These are phyloP conservation scores for Aspergillus persii DNA, from an alignment of 2,329 filamentous ascomycete species.

Conservation along the genomic window DNA sequence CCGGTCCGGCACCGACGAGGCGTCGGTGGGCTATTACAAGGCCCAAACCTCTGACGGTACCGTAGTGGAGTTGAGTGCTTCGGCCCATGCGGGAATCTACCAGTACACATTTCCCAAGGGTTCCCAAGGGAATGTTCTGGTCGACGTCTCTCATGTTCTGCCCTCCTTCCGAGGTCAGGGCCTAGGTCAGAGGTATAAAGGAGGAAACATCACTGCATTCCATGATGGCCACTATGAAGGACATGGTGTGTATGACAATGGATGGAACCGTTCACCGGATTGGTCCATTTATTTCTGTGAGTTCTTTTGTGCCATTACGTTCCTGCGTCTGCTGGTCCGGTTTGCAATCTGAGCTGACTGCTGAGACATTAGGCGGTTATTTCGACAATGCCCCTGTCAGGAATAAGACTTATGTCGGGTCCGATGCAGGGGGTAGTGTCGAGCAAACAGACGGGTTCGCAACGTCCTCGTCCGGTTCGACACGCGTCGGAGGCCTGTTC, in stretches of 20 bases:
- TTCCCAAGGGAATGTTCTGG: conserved; percentile 49
- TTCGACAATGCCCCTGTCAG: conserved; percentile 48
- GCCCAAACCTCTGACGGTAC: conserved; percentile 57
- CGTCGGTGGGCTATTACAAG: conserved; percentile 62
- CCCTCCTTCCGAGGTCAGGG: conserved; percentile 61
- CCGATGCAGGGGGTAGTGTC: conserved; percentile 27
- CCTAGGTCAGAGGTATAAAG: conserved; percentile 61
- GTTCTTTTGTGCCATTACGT: conserved; percentile 1
- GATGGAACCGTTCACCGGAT: conserved; percentile 63
- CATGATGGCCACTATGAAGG: conserved; percentile 57
- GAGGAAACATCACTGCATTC: conserved; percentile 57
- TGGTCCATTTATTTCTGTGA: conserved; percentile 40
- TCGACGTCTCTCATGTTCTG: conserved; percentile 66
- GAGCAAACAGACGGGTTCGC: conserved; percentile 27
- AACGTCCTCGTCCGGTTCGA: conserved; percentile 46
- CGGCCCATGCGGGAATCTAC: conserved; percentile 52
- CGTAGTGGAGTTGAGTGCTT: conserved; percentile 56
- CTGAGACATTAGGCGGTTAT: conserved; percentile 55
- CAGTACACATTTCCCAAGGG: conserved; percentile 57
- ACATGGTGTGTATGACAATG: conserved; percentile 62
- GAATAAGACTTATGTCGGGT: conserved; percentile 29
- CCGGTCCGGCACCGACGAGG: conserved; percentile 51
- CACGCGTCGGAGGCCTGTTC: conserved; percentile 48
- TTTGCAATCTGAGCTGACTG: background rate
- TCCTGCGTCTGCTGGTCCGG: background rate